Base-by-base conservation (phyloP, 345 rosid species). In the Gossypium arboreum region DNA sequence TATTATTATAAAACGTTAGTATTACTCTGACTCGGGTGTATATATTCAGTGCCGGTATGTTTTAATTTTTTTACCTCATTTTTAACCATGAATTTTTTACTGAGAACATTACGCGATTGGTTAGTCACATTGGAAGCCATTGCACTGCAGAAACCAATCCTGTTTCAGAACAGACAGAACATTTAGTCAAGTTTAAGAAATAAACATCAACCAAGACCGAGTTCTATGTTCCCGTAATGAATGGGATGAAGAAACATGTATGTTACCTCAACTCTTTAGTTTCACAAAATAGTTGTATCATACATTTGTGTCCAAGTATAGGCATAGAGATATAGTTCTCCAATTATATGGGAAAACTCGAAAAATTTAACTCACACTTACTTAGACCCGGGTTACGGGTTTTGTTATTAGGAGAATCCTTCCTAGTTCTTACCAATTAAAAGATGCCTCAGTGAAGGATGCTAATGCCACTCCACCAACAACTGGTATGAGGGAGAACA, bases 101-200 rank as follows among this genome's bases (percentile, higher is more conserved):
- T 88, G 17, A 92, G 85, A 71, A 94, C 89, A 76, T 92, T 92
- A 54, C 98, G 87, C 1, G 92, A 91, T 79, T 94, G 98, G 82
- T 92, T 94, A 0, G 97, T 91, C 68, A 92, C 81, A 78, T 94
- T 94, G 69, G 98, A 94, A 43, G 97, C 95, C 98, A 94, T 91
- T 52, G 98, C 97, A 62, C 88, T 87, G 64, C 83, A 83, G 87
- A 94, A 94, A 64, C 98, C 98, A 77, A 72, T 83, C 97, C 97
- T 92, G 86, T n/a, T 79, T 73, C 71, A 15, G 66, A 73, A 8
- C 68, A 52, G 48, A 20, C 52, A 78, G 74, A 24, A 67, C 27
- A 5, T 5, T 55, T 34, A 66, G n/a, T 44, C 13, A 64, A 1
- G 41, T 77, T 67, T 17, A 65, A 70, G 50, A 61, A 47, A 47